These are phyloP conservation scores for Rhynchosporium secalis DNA, from an alignment of 2,329 filamentous ascomycete genomes.

Conservation along the genomic window DNA sequence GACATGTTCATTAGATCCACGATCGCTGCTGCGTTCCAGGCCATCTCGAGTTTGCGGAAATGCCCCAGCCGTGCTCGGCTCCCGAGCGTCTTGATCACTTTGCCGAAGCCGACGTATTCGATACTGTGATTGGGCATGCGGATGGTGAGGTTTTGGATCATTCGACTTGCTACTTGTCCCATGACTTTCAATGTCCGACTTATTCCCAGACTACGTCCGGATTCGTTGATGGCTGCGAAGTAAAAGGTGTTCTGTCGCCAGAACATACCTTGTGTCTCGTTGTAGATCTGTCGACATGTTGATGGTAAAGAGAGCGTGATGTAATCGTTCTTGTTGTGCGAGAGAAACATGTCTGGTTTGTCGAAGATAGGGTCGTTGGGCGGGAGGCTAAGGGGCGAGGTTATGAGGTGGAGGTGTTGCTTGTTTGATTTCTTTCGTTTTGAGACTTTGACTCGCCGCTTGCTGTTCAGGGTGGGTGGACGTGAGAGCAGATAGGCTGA, in stretches of 20 bases:
- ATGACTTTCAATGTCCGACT: slow-evolving; percentile 22
- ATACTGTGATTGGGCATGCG: not conserved
- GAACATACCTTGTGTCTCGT: slow-evolving; percentile 27
- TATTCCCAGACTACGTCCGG: slow-evolving; percentile 1
- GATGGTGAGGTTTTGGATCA: slow-evolving; percentile 16
- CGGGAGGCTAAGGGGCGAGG: not conserved
- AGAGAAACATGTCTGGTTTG: not conserved
- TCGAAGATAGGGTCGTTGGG: slow-evolving; percentile 11
- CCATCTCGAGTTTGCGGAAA: slow-evolving; percentile 20
- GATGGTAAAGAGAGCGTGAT: slow-evolving; percentile 27
- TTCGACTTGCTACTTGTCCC: slow-evolving; percentile 22
- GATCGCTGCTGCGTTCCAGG: slow-evolving; percentile 13
- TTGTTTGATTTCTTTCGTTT: not conserved
- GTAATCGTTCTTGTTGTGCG: not conserved
- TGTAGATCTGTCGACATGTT: slow-evolving; percentile 30
- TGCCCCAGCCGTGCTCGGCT: slow-evolving; percentile 20
- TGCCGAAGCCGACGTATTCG: slow-evolving; percentile 9
- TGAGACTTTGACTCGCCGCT: not conserved
- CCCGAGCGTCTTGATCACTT: slow-evolving; percentile 19
- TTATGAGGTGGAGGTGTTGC: slow-evolving; percentile 14
- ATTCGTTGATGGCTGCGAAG: slow-evolving; percentile 12
- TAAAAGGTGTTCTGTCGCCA: slow-evolving; percentile 29
- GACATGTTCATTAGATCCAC: not conserved
- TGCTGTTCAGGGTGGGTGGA: not conserved
- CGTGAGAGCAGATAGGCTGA: slow-evolving; percentile 9